phyloP scores from a whole-genome alignment of 768 basidiomycete genomes.

The Neoboletus magnificus region DNA sequence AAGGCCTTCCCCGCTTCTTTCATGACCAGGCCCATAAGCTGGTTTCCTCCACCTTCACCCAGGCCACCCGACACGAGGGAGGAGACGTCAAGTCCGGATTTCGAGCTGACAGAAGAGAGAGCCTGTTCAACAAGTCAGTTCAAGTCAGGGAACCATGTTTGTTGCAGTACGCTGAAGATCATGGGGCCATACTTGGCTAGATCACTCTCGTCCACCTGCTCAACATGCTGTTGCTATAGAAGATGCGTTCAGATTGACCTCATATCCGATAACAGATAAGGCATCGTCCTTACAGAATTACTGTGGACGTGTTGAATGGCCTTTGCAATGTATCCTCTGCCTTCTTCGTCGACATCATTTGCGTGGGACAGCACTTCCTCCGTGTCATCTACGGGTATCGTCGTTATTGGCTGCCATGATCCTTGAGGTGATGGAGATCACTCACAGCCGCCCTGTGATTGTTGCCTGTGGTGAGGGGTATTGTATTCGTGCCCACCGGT shows the following conservation, averaged over 20 bases:
- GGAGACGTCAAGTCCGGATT: constrained; percentile 32
- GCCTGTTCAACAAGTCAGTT: constrained; percentile 16
- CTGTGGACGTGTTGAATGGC: constrained; percentile 22
- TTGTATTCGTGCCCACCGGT: constrained; percentile 69
- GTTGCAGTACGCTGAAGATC: constrained; percentile 13
- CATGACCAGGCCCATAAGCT: constrained; percentile 87
- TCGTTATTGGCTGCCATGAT: constrained; percentile 7
- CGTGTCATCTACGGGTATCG: constrained; percentile 49
- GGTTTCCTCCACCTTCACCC: constrained; percentile 47
- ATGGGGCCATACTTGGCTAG: constrained; percentile 21
- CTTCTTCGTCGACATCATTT: constrained; percentile 7
- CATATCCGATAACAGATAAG: background rate
- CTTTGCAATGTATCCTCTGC: constrained; percentile 8
- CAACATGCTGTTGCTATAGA: constrained; percentile 13
- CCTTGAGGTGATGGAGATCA: constrained; percentile 1
- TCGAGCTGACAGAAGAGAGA: constrained; percentile 11
- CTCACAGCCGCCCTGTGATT: constrained; percentile 25
- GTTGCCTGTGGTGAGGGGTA: constrained; percentile 44
- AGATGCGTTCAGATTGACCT: background rate
- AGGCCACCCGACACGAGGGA: constrained; percentile 29
- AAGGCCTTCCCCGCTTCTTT: constrained; percentile 74
- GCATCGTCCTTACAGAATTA: constrained; percentile 14
- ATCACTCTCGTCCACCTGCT: constrained; percentile 10
- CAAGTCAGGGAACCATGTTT: background rate
- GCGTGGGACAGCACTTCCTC: constrained; percentile 60